Percentiles rank a stretch among this genome's conserved stretches.
Evolutionary conservation across 169 alveolate species (phyloP).

Genomic region (Plasmodium malariae): DNA sequence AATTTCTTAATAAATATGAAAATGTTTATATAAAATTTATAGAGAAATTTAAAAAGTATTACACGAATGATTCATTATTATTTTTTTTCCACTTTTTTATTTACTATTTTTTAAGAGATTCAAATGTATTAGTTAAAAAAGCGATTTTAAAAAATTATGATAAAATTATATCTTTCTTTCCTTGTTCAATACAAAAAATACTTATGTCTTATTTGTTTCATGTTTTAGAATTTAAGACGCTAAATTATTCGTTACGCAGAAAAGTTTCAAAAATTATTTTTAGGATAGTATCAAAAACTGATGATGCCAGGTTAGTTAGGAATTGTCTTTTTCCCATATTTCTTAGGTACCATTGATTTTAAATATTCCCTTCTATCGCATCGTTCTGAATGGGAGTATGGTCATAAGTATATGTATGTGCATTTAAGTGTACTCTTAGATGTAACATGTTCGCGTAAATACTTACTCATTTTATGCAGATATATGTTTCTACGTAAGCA

Average conservation of each 20-base stretch:
- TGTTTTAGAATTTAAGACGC: constrained; percentile 37
- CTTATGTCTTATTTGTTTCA: constrained; percentile 36
- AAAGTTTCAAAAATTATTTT: constrained; percentile 46
- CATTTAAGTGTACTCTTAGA: too few relatives aligned
- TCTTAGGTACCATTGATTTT: constrained; percentile 30
- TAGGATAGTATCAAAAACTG: constrained; percentile 5
- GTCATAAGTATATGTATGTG: too few relatives aligned
- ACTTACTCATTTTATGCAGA: neutral
- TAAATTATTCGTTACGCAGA: constrained; percentile 64
- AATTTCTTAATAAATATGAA: constrained; percentile 60
- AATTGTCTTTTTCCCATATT: constrained; percentile 36
- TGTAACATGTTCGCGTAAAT: too few relatives aligned
- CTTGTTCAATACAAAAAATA: constrained; percentile 1
- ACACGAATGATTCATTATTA: constrained; percentile 36
- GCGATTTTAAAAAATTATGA: constrained; percentile 69
- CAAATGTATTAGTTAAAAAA: constrained; percentile 70
- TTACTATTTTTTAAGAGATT: constrained; percentile 58
- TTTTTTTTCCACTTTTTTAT: constrained; percentile 69
- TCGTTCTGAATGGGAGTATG: too few relatives aligned
- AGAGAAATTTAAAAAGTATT: constrained; percentile 54
- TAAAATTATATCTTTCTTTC: constrained; percentile 36
- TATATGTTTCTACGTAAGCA: neutral
- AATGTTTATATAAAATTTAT: constrained; percentile 32
- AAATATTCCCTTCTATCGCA: too few relatives aligned
- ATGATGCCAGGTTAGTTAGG: constrained; percentile 29